Base-by-base conservation (phyloP, 768 basidiomycete genomes). In the Lyophyllum semitale region DNA sequence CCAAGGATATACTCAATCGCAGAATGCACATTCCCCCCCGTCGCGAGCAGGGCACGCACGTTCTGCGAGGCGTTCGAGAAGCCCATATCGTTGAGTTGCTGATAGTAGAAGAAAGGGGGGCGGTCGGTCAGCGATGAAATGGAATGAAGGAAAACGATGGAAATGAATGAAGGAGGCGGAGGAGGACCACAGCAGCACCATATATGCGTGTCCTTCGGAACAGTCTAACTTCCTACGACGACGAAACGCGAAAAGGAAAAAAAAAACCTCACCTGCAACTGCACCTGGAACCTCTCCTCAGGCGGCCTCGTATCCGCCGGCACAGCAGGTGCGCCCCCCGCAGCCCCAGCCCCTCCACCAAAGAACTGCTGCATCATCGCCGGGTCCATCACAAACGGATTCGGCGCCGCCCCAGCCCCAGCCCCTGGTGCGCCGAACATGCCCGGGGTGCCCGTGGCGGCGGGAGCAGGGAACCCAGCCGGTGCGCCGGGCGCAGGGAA, bases 61-160 rank as follows among this genome's bases (percentile, higher is more conserved):
- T 98, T 98, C 79, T 94, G 91, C 38, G 82, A 69, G 8, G 93
- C 93, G 53, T 96, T 94, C 48, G 80, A 84, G 71, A 98, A 93
- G 1, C 93, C 95, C 96, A 98, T 98, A 56, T 90, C 91, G 67
- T 93, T 88, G 65, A 98, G 70, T 87, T 95, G 93, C 90, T 93
- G 60, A 11, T 13, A n/a, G n/a, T n/a, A n/a, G n/a, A n/a, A n/a
- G 25, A 17, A 52, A 23, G 37, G 46, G 25, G 42, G 38, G 55
- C 42, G 50, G 42, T 33, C 37, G 4, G 20, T 25, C 25, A 25
- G 43, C 26, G n/a, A n/a, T n/a, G n/a, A n/a, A n/a, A 52, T 29
- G 18, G 11, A n/a, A n/a, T 15, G 38, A n/a, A 40, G 38, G 6
- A 8, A 37, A 2, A 27, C 13, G 26, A 7, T 26, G 25, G 13